A percentile compares a stretch with the other conserved stretches of the same genome.
Evolutionary conservation across 495 filamentous ascomycete genomes (phyloP).

Genomic region (Hypomontagnella submonticulosa): DNA sequence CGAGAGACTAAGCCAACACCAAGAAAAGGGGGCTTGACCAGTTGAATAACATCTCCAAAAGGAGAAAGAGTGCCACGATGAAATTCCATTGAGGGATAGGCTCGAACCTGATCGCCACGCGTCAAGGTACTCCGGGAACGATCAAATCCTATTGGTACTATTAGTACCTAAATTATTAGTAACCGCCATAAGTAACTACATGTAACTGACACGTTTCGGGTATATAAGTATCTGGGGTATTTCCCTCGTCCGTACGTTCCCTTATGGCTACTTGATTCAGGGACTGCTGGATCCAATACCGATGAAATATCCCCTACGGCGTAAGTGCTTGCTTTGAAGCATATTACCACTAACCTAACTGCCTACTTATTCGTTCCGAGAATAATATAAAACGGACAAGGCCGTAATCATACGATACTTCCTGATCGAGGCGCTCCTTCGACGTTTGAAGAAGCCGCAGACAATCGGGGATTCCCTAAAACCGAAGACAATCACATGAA

Average conservation of each 20-base stretch:
- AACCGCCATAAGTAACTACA: constrained; percentile 17
- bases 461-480: neutral
- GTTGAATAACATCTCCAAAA: constrained; percentile 21
- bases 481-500: neutral
- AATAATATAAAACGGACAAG: constrained; percentile 2
- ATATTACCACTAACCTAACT: neutral
- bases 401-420: constrained; percentile 34
- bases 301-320: neutral
- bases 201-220: constrained; percentile 9
- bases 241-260: constrained; percentile 1
- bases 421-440: constrained; percentile 5
- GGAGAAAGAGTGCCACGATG: constrained; percentile 27
- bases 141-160: constrained; percentile 33
- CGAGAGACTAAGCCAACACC: constrained; percentile 25
- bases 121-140: constrained; percentile 16
- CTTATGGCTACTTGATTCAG: neutral
- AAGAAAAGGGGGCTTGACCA: constrained; percentile 10
- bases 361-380: constrained; percentile 6
- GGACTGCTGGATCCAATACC: neutral
- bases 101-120: constrained; percentile 25
- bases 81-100: constrained; percentile 26
- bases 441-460: constrained; percentile 7
- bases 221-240: constrained; percentile 31
- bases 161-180: constrained; percentile 22
- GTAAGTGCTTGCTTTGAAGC: neutral